These are phyloP conservation scores for Tetradesmus lagerheimii DNA, from an alignment of 139 green algal genomes.

Conservation along the genomic window DNA sequence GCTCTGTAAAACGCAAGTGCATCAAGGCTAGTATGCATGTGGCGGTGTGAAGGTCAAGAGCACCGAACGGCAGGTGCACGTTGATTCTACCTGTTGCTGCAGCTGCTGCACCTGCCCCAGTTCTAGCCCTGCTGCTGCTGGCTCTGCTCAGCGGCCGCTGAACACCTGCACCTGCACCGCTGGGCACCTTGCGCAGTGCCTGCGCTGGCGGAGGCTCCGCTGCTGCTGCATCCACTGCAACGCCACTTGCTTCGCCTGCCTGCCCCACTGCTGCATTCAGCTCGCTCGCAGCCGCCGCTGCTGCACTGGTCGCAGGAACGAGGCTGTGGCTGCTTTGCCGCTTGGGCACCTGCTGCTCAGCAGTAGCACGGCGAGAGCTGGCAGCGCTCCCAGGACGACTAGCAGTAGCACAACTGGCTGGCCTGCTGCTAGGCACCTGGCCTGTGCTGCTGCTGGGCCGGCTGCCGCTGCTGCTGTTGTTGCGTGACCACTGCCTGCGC, in stretches of 20 bases:
- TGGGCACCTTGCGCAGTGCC: not conserved
- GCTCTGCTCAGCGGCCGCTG: not conserved
- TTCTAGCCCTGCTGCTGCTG: not conserved
- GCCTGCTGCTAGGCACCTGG: not conserved
- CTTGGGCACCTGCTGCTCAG: not conserved
- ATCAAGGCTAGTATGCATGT: no score
- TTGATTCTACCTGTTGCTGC: not conserved
- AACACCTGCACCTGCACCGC: not conserved
- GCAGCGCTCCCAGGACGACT: conserved; percentile 20
- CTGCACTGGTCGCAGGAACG: not conserved
- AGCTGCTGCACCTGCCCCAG: not conserved
- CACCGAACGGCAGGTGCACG: no score
- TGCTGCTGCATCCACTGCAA: not conserved
- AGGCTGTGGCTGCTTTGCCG: conserved; percentile 7
- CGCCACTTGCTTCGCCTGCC: not conserved
- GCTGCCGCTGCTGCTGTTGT: not conserved
- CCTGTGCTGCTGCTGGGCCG: not conserved
- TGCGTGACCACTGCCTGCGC: not conserved
- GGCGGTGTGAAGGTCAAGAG: no score
- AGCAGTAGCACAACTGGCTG: conserved; percentile 4
- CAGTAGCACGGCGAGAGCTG: not conserved
- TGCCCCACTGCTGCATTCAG: not conserved
- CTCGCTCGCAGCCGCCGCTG: not conserved
- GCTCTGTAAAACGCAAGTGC: no score
- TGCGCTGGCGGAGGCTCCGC: not conserved